Evolutionary conservation across 2,329 filamentous ascomycete species (phyloP).

Genomic region (Dissoconium aciculare): DNA sequence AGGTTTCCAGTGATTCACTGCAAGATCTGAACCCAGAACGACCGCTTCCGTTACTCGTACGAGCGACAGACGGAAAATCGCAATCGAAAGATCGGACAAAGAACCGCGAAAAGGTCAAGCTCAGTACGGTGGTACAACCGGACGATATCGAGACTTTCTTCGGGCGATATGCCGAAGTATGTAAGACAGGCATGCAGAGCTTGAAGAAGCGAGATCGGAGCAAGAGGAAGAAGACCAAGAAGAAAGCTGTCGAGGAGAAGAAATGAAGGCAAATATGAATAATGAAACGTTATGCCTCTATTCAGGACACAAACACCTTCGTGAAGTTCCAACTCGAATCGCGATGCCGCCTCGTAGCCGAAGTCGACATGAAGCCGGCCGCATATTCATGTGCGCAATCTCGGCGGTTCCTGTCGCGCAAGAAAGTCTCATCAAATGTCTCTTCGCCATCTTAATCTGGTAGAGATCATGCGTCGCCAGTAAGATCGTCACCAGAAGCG

Average conservation of each 20-base stretch:
- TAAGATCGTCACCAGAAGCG: no score
- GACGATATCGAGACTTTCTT: conserved; percentile 70
- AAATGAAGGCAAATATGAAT: conserved; percentile 7
- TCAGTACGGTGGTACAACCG: conserved; percentile 69
- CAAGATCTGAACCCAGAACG: conserved; percentile 44
- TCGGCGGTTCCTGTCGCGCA: no score
- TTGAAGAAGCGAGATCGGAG: conserved; percentile 89
- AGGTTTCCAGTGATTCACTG: conserved; percentile 37
- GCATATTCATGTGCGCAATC: no score
- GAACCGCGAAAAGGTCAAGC: conserved; percentile 51
- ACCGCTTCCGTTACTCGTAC: conserved; percentile 60
- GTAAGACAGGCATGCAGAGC: conserved; percentile 74
- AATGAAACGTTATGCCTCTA: not conserved
- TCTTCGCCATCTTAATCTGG: no score
- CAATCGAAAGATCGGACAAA: conserved; percentile 32
- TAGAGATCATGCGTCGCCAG: no score
- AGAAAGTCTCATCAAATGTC: no score
- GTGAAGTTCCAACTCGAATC: no score
- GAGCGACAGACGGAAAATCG: conserved; percentile 63
- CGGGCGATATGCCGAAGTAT: conserved; percentile 70
- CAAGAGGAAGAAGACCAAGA: conserved; percentile 65
- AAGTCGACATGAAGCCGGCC: no score
- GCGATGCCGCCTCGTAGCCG: no score
- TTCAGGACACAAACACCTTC: no score
- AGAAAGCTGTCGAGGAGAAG: conserved; percentile 33